Base-by-base conservation (phyloP, 345 rosid species). In the Dimocarpus longan region DNA sequence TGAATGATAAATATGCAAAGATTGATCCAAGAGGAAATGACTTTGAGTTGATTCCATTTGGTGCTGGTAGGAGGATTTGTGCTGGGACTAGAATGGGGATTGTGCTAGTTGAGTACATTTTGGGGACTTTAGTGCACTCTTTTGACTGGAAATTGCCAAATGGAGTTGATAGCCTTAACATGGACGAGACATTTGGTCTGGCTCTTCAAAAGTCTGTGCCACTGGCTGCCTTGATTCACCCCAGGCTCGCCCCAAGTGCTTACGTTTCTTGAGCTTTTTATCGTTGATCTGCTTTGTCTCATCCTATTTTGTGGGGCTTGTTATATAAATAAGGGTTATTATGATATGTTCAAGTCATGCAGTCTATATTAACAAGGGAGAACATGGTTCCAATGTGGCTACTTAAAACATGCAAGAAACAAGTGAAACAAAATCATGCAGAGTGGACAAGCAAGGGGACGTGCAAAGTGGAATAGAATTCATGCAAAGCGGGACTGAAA, bases 171-270 rank as follows among this genome's bases (percentile, higher is more conserved):
- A 64, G 77, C 52, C 74, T 88, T 10, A 82, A 89, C 81, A 88
- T 91, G 94, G 92, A 89, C 0, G 94, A 91, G 71, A 6, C 73
- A 8, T 89, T 89, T 60, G 94, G 94, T 12, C 86, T 89, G 9
- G 87, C 93, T 1, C 78, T 89, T 78, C 92, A 89, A 9, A 91
- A 89, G 76, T 85, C 85, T 0, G 91, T 85, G 6, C 88, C 94
- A 1, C 91, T 91, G 67, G 66, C 90, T 2, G 91, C 88, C 15
- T 24, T 73, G 44, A 88, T 84, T 62, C 79, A 52, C 62, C 92
- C 92, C 5, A 74, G 94, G 32, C 86, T 91, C 0, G 57, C 67
- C 5, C 80, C 85, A 1, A 22, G 70, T 6, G 92, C 88, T 0
- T 89, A 89, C 64, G 68, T 46, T 40, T 75, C 76, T 48, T 82